phyloP scores from a whole-genome alignment of 1,139 yeast species.

The Saccharomycopsis phalli region DNA sequence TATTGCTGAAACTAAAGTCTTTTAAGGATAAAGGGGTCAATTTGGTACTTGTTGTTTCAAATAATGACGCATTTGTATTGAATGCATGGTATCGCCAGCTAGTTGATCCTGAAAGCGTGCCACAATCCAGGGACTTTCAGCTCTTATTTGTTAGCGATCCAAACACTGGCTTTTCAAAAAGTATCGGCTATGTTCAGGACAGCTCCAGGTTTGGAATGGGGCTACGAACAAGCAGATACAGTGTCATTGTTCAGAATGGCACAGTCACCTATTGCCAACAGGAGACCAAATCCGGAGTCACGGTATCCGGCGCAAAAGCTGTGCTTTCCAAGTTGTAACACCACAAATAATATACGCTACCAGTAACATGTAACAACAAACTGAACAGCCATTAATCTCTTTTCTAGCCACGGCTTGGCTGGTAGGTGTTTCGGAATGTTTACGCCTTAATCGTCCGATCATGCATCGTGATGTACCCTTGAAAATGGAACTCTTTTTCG shows the following conservation, averaged over 20 bases:
- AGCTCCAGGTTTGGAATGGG: slow-evolving; percentile 52
- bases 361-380: no score
- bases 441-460: no score
- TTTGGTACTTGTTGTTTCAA: slow-evolving; percentile 61
- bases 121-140: slow-evolving; percentile 26
- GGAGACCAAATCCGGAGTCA: slow-evolving; percentile 54
- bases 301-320: slow-evolving; percentile 56
- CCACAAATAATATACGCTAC: no score
- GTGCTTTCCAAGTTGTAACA: slow-evolving; percentile 35
- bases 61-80: slow-evolving; percentile 76
- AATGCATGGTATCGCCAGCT: slow-evolving; percentile 77
- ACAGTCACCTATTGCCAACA: slow-evolving; percentile 53
- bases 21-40: slow-evolving; percentile 64
- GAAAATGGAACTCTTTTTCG: no score
- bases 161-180: slow-evolving; percentile 49
- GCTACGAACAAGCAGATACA: slow-evolving; percentile 63
- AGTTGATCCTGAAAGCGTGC: background rate
- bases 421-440: no score
- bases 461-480: no score
- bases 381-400: no score
- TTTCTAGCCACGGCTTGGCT: no score
- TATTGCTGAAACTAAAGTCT: slow-evolving; percentile 41
- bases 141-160: slow-evolving; percentile 71
- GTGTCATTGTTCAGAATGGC: slow-evolving; percentile 60
- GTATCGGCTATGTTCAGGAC: slow-evolving; percentile 53